A percentile compares a stretch with the other conserved stretches of the same genome.
Evolutionary conservation across 768 basidiomycete species (phyloP).

Genomic region (Leccinum uliginosum): DNA sequence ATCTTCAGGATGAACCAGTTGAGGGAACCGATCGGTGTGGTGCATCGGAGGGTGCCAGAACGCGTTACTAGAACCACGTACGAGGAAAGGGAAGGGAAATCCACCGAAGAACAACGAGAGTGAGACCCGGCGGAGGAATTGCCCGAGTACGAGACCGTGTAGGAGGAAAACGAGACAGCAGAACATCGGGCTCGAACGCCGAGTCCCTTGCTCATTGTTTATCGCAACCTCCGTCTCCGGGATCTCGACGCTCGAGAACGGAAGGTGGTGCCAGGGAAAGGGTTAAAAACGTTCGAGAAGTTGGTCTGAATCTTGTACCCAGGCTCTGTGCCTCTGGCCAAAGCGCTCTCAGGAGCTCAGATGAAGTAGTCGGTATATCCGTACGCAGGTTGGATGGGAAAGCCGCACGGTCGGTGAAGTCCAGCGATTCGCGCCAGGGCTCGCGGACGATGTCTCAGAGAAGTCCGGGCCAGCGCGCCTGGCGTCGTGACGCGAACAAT

Average conservation of each 20-base stretch:
- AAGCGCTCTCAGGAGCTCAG: conserved; percentile 50
- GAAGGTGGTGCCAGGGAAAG: conserved; percentile 51
- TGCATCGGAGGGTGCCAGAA: conserved; percentile 82
- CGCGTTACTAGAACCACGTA: conserved; percentile 51
- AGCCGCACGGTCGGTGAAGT: conserved; percentile 58
- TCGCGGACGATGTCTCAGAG: conserved; percentile 71
- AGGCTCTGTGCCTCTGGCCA: conserved; percentile 28
- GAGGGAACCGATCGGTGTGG: conserved; percentile 48
- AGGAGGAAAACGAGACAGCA: conserved; percentile 61
- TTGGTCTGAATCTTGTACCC: conserved; percentile 26
- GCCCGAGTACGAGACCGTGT: conserved; percentile 56
- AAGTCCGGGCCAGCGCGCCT: conserved; percentile 49
- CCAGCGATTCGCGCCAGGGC: conserved; percentile 70
- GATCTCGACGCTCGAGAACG: conserved; percentile 47
- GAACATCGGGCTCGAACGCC: conserved; percentile 54
- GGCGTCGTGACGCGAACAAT: conserved; percentile 79
- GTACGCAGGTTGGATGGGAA: conserved; percentile 55
- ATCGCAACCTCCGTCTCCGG: conserved; percentile 39
- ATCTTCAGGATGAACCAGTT: conserved; percentile 37
- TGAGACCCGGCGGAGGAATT: conserved; percentile 52
- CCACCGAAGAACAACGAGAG: conserved; percentile 61
- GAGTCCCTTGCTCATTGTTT: conserved; percentile 37
- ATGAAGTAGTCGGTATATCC: conserved; percentile 42
- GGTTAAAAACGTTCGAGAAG: conserved; percentile 35
- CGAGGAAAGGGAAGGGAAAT: conserved; percentile 56